Percentiles rank a stretch among this genome's conserved stretches.
Conservation (phyloP, 2,329 filamentous ascomycete genomes). For the Penicillium polonicum region DNA sequence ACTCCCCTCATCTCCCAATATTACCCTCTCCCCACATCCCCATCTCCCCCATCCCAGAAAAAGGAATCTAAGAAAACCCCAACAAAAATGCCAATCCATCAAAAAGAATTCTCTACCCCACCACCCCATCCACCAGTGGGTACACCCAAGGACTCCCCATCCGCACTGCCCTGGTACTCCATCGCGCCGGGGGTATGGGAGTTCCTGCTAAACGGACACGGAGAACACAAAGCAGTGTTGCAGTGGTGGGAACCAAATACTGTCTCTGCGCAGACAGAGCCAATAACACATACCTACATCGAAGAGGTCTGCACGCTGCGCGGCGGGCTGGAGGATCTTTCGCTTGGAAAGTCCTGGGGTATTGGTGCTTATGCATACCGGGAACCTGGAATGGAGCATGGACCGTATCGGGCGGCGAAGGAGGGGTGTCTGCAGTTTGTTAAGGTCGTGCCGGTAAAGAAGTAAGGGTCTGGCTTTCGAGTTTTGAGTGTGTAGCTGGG, state of each 20-base stretch:
- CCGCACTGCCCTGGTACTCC: constrained; percentile 20
- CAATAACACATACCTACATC: constrained; percentile 39
- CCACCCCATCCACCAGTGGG: constrained; percentile 21
- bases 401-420: constrained; percentile 36
- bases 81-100: constrained; percentile 16
- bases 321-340: constrained; percentile 37
- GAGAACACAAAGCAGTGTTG: constrained; percentile 31
- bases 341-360: constrained; percentile 32
- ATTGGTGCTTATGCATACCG: constrained; percentile 44
- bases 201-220: constrained; percentile 37
- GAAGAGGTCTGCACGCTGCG: constrained; percentile 43
- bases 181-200: constrained; percentile 39
- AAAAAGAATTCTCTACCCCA: constrained; percentile 27
- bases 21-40: neutral
- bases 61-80: neutral
- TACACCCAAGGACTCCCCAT: constrained; percentile 14
- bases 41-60: neutral
- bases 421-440: constrained; percentile 40
- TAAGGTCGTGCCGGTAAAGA: constrained; percentile 11
- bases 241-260: constrained; percentile 41
- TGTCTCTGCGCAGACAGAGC: constrained; percentile 23
- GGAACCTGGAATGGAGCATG: constrained; percentile 43
- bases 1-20: neutral
- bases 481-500: neutral
- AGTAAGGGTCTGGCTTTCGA: neutral